These are phyloP conservation scores for Fusarium domesticum DNA, from an alignment of 2,329 filamentous ascomycete genomes.

Conservation along the genomic window DNA sequence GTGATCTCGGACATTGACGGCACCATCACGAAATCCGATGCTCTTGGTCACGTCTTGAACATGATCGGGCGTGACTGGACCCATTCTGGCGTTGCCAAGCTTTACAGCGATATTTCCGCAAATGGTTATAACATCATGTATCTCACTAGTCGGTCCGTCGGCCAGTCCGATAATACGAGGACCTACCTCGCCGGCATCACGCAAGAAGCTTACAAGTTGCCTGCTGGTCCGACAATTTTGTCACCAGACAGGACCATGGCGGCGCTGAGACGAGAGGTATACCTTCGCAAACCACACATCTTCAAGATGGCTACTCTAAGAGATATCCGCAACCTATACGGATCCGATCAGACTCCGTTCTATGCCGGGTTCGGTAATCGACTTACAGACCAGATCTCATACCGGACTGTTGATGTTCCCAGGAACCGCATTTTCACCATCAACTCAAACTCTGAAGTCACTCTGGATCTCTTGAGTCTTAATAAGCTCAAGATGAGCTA, in stretches of 20 bases:
- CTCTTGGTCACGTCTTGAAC: slow-evolving; percentile 88
- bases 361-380: slow-evolving; percentile 97
- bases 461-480: slow-evolving; percentile 80
- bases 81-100: slow-evolving; percentile 90
- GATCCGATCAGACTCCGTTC: slow-evolving; percentile 74
- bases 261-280: slow-evolving; percentile 85
- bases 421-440: slow-evolving; percentile 96
- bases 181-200: slow-evolving; percentile 85
- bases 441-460: slow-evolving; percentile 96
- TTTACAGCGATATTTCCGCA: slow-evolving; percentile 90
- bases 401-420: slow-evolving; percentile 93
- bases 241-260: slow-evolving; percentile 94
- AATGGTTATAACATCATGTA: slow-evolving; percentile 99
- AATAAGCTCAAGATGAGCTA: slow-evolving; percentile 97
- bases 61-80: slow-evolving; percentile 99
- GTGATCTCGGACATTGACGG: slow-evolving; percentile 99
- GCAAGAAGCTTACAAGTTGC: slow-evolving; percentile 82
- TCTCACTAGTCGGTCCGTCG: slow-evolving; percentile 88
- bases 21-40: slow-evolving; percentile 97
- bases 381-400: slow-evolving; percentile 92
- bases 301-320: slow-evolving; percentile 99
- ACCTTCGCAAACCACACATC: slow-evolving; percentile 92
- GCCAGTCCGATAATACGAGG: slow-evolving; percentile 86
- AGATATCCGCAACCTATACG: slow-evolving; percentile 88
- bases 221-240: slow-evolving; percentile 89